These are phyloP conservation scores for Tuber magnatum DNA, from an alignment of 495 filamentous ascomycete genomes.

Conservation along the genomic window DNA sequence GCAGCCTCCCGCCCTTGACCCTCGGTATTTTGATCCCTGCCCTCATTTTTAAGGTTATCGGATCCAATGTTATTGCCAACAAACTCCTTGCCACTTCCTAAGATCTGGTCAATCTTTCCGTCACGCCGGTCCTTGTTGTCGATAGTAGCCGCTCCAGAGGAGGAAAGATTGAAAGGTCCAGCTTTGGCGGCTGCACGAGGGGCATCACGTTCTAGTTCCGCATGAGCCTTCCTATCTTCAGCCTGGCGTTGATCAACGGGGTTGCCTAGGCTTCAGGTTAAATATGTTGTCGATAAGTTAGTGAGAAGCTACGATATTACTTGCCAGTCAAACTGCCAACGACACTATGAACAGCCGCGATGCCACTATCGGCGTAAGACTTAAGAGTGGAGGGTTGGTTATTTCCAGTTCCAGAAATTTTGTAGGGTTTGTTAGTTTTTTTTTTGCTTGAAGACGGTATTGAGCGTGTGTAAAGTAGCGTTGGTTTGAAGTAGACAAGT, in stretches of 20 bases:
- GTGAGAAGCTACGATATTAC: not conserved
- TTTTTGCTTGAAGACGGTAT: conserved; percentile 13
- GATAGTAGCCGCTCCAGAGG: conserved; percentile 61
- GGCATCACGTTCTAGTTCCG: conserved; percentile 56
- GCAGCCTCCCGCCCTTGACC: conserved; percentile 77
- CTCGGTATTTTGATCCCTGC: conserved; percentile 67
- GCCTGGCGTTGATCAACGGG: conserved; percentile 44
- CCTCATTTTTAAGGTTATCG: conserved; percentile 64
- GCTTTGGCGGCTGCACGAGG: conserved; percentile 67
- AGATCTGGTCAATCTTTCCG: conserved; percentile 78
- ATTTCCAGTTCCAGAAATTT: conserved; percentile 25
- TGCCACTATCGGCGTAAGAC: conserved; percentile 72
- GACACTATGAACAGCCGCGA: conserved; percentile 62
- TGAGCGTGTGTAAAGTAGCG: not conserved
- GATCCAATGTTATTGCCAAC: conserved; percentile 68
- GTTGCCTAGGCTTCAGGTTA: conserved; percentile 31
- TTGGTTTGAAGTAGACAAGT: conserved; percentile 6
- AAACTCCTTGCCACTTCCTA: conserved; percentile 77
- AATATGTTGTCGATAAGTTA: not conserved
- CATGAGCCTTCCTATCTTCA: conserved; percentile 55
- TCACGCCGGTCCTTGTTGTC: conserved; percentile 64
- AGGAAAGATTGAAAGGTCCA: conserved; percentile 60
- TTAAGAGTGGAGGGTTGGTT: conserved; percentile 62
- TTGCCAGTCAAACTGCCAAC: conserved; percentile 70
- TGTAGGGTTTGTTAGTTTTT: conserved; percentile 11